Conservation (phyloP, 2,329 filamentous ascomycete species). For the Diplodia seriata region DNA sequence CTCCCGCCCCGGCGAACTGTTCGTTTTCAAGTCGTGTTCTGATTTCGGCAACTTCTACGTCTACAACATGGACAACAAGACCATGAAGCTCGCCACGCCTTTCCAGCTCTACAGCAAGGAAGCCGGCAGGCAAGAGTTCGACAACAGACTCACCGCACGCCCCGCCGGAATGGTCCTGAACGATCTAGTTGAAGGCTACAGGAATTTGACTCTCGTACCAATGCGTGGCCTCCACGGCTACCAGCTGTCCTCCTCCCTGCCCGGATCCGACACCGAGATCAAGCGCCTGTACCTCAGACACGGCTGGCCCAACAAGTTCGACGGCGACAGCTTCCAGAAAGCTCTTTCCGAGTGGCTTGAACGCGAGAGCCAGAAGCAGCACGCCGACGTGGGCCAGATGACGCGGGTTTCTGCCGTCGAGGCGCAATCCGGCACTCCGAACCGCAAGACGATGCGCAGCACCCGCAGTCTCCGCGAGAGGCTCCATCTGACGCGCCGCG, state of each 20-base stretch:
- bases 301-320: slow-evolving; percentile 30
- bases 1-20: slow-evolving; percentile 12
- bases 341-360: slow-evolving; percentile 26
- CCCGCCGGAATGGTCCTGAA: slow-evolving; percentile 14
- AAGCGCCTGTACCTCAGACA: slow-evolving; percentile 26
- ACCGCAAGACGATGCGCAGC: slow-evolving; percentile 29
- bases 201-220: slow-evolving; percentile 19
- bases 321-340: slow-evolving; percentile 25
- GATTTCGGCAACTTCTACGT: slow-evolving; percentile 31
- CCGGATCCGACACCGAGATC: slow-evolving; percentile 31
- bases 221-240: slow-evolving; percentile 27
- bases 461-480: slow-evolving; percentile 29
- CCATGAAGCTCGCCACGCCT: slow-evolving; percentile 29
- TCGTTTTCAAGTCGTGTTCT: slow-evolving; percentile 30
- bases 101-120: slow-evolving; percentile 28
- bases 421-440: slow-evolving; percentile 18
- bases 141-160: slow-evolving; percentile 7
- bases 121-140: slow-evolving; percentile 21
- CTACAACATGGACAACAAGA: slow-evolving; percentile 14
- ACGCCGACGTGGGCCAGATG: slow-evolving; percentile 21
- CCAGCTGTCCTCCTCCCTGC: slow-evolving; percentile 27
- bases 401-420: slow-evolving; percentile 30
- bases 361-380: slow-evolving; percentile 22
- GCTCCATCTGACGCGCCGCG: slow-evolving; percentile 26
- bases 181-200: slow-evolving; percentile 23